Base-by-base conservation (phyloP, 192 early-diverging fungal species). In the Coemansia sp. region DNA sequence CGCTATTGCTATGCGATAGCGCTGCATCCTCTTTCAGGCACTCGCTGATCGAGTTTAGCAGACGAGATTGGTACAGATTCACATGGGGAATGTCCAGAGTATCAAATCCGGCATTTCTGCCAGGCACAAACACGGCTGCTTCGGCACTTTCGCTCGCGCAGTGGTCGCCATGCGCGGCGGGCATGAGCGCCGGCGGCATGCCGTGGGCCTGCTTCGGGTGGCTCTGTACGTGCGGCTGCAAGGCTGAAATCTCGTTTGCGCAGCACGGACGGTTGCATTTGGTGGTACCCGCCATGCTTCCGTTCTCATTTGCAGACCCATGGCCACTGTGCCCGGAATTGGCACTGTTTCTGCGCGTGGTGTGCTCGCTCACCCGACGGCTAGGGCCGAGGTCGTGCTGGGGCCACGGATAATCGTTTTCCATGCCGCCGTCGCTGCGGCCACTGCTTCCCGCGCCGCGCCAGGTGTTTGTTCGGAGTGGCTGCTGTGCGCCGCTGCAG, bases 11-110 rank as follows among this genome's bases (percentile, higher is more conserved):
- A 20, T 29, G 11, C 1, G 43, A 19, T 23, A 25, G 23, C 1
- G 30, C 10, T 2, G 19, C 32, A 22, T 60, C 58, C 31, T 56
- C 53, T 2, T 46, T 40, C 20, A 62, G 38, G 29, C 59, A 62
- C 44, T 61, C 66, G 26, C 62, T 50, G 23, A 69, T 62, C 9
- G 66, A 69, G 5, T 40, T 17, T 28, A 62, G 44, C 48, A 58
- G 22, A 19, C 34, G 8, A 5, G 44, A 35, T 15, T 15, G 23
- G 31, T 28, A 28, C 23, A 39, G 19, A 15, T 10, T 23, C 21
- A 17, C 29, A 26, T 55, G 40, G 14, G 41, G 28, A 21, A n/a
- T n/a, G 20, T 21, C 30, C 40, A 48, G 29, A n/a, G 14, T 28
- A 30, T 31, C 19, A 19, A 31, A n/a, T 25, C 19, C 46, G 2